Evolutionary conservation across 805 yeast species (phyloP).

Genomic region (Maudiozyma serrabonitensis): DNA sequence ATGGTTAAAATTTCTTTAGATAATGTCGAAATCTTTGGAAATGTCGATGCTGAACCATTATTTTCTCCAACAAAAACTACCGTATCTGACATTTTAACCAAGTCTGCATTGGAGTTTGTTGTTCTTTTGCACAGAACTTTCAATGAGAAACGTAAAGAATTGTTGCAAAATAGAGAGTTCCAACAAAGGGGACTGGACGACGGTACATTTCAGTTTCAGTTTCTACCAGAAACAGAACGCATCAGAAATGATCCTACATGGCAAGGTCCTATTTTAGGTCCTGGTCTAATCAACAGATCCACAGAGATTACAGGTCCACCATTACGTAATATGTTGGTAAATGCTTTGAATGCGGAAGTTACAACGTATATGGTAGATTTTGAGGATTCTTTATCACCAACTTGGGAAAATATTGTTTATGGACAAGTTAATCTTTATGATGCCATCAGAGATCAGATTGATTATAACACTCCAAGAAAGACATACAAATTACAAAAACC

Average conservation of each 20-base stretch:
- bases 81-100: slow-evolving; percentile 32
- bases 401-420: slow-evolving; percentile 70
- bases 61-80: slow-evolving; percentile 32
- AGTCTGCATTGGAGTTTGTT: slow-evolving; percentile 50
- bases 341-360: slow-evolving; percentile 68
- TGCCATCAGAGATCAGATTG: slow-evolving; percentile 60
- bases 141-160: slow-evolving; percentile 47
- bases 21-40: slow-evolving; percentile 30
- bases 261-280: slow-evolving; percentile 66
- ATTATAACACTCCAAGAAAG: slow-evolving; percentile 33
- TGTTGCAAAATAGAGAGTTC: slow-evolving; percentile 51
- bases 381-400: slow-evolving; percentile 78
- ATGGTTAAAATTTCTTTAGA: slow-evolving; percentile 16
- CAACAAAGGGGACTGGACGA: slow-evolving; percentile 52
- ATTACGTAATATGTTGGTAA: slow-evolving; percentile 73
- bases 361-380: slow-evolving; percentile 82
- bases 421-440: slow-evolving; percentile 76
- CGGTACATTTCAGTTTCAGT: slow-evolving; percentile 49
- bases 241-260: slow-evolving; percentile 67
- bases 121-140: slow-evolving; percentile 67
- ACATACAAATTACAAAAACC: slow-evolving; percentile 39
- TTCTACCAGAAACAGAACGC: slow-evolving; percentile 53
- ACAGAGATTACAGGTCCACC: slow-evolving; percentile 83
- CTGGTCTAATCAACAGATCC: slow-evolving; percentile 64
- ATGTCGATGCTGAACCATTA: slow-evolving; percentile 22